Conservation (phyloP, 768 basidiomycete genomes). For the Agaricus sinodeliciosus region DNA sequence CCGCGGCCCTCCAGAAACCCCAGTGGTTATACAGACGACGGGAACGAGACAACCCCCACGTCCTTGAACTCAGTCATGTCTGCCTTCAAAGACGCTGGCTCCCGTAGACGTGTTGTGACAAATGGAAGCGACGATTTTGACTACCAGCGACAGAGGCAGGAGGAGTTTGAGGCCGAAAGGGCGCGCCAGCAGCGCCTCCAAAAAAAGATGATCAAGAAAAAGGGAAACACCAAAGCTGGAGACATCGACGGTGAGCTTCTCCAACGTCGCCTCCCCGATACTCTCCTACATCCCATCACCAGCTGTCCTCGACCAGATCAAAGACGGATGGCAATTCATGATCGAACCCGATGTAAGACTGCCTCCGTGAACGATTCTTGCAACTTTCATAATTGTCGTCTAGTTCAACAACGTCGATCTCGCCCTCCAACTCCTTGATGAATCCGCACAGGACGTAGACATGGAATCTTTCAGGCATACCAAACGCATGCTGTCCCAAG, state of each 20-base stretch:
- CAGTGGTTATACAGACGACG: constrained; percentile 27
- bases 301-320: constrained; percentile 84
- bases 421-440: constrained; percentile 83
- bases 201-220: constrained; percentile 54
- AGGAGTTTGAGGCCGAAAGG: constrained; percentile 58
- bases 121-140: constrained; percentile 48
- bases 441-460: constrained; percentile 64
- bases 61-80: constrained; percentile 52
- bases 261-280: constrained; percentile 8
- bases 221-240: constrained; percentile 53
- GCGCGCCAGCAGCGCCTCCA: constrained; percentile 63
- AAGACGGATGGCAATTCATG: constrained; percentile 86
- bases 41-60: constrained; percentile 34
- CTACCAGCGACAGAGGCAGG: constrained; percentile 50
- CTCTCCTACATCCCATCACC: neutral
- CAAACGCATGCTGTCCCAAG: constrained; percentile 70
- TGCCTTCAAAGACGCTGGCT: constrained; percentile 63
- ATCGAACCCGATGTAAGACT: constrained; percentile 68
- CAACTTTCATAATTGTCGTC: constrained; percentile 5
- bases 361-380: constrained; percentile 10
- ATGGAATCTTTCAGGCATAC: constrained; percentile 73
- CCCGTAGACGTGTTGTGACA: constrained; percentile 47
- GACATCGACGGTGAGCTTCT: constrained; percentile 73
- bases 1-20: constrained; percentile 20
- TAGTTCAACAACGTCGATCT: constrained; percentile 94